phyloP scores from a whole-genome alignment of 2,329 filamentous ascomycete genomes.

The Chalaropsis ovoidea region DNA sequence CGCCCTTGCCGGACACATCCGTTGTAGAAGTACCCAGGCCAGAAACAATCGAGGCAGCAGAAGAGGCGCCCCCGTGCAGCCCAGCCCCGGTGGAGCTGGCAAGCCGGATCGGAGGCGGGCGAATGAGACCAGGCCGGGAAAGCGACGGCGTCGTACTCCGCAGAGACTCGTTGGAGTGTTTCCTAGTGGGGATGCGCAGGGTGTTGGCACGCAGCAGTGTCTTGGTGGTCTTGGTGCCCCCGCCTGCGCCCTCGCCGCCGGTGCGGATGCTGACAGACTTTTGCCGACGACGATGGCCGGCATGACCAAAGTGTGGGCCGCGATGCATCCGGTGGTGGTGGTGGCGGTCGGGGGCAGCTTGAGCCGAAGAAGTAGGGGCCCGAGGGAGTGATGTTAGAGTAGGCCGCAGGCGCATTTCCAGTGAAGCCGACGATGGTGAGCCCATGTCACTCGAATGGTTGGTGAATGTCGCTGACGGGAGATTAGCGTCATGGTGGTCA shows the following conservation, averaged over 20 bases:
- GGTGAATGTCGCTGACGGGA: neutral
- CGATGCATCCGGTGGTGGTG: conserved; percentile 9
- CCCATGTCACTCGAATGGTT: conserved; percentile 34
- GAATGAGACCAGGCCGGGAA: conserved; percentile 28
- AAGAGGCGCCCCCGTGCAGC: conserved; percentile 7
- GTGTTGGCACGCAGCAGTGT: conserved; percentile 36
- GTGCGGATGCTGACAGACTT: conserved; percentile 44
- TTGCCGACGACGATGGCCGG: conserved; percentile 28
- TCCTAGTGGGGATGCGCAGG: conserved; percentile 39
- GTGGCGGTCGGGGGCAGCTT: conserved; percentile 16
- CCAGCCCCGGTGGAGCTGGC: neutral
- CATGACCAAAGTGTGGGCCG: conserved; percentile 12
- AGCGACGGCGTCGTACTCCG: conserved; percentile 32
- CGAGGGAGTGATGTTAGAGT: conserved; percentile 52
- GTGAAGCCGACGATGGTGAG: conserved; percentile 15
- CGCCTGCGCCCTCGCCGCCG: conserved; percentile 33
- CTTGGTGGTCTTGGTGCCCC: neutral
- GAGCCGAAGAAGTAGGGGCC: conserved; percentile 9
- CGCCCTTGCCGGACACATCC: conserved; percentile 2
- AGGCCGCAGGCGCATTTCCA: conserved; percentile 73
- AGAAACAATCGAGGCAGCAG: conserved; percentile 1
- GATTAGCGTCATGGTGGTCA: conserved; percentile 29
- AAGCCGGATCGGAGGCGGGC: conserved; percentile 26
- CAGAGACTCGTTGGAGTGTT: conserved; percentile 49
- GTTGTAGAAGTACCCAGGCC: neutral